Conservation (phyloP, 352 stramenopile genomes). For the Blastocystis sp. region DNA sequence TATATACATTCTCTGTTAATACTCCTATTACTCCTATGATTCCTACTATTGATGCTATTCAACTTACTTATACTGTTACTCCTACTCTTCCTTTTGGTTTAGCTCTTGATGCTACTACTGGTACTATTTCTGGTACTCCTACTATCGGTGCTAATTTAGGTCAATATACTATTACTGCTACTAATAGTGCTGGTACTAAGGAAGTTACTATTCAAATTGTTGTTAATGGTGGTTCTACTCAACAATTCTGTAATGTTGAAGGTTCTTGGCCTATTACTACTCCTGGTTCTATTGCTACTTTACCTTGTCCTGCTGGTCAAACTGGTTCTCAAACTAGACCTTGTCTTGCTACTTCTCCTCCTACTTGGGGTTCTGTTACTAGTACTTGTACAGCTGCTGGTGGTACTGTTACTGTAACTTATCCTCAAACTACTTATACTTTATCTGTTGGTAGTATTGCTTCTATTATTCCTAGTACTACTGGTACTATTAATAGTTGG, state of each 20-base stretch:
- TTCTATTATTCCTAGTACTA: no score
- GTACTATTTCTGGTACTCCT: constrained; percentile 17
- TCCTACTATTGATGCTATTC: constrained; percentile 6
- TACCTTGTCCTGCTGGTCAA: constrained; percentile 6
- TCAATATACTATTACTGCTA: constrained; percentile 4
- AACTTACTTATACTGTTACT: constrained; percentile 9
- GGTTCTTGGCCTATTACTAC: constrained; percentile 18
- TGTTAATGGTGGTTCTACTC: no score
- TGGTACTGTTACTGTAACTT: not conserved
- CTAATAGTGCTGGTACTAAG: not conserved
- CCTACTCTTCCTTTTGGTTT: constrained; percentile 9
- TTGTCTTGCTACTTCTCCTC: not conserved
- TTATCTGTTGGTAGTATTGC: no score
- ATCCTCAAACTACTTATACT: no score
- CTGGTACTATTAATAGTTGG: no score
- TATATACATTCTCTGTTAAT: no score
- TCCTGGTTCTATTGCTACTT: not conserved
- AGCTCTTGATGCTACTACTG: constrained; percentile 2
- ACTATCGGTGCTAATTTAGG: constrained; percentile 1
- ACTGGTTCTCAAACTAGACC: not conserved
- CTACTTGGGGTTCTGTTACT: constrained; percentile 20
- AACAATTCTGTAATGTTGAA: constrained; percentile 10
- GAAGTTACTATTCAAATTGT: constrained; percentile 22
- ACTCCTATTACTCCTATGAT: constrained; percentile 3
- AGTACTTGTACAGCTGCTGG: constrained; percentile 10